phyloP scores from a whole-genome alignment of 192 early-diverging fungal genomes.

The Dissophora globulifera region DNA sequence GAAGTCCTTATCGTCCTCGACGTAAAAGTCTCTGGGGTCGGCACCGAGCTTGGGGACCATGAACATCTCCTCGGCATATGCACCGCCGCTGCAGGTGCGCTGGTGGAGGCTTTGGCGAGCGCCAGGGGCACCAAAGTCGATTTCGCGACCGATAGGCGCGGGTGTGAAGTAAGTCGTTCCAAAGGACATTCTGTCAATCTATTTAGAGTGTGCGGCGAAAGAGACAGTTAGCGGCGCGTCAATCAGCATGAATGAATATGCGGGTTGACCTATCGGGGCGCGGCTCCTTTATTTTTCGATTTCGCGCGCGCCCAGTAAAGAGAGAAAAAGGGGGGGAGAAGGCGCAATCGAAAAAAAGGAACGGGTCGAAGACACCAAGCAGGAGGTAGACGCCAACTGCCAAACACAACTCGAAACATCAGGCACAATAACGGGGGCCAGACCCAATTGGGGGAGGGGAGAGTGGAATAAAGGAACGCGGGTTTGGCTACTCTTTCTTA shows the following conservation, averaged over 20 bases:
- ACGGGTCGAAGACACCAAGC: no score
- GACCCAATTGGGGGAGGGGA: no score
- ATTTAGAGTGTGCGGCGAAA: not conserved
- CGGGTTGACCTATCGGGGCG: slow-evolving; percentile 11
- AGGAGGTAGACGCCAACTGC: no score
- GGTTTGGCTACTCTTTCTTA: no score
- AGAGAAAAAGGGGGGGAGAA: not conserved
- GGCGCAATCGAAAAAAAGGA: not conserved
- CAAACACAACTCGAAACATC: no score
- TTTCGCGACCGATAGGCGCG: slow-evolving; percentile 22
- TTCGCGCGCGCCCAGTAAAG: not conserved
- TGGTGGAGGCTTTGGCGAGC: slow-evolving; percentile 24
- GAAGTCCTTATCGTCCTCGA: slow-evolving; percentile 39
- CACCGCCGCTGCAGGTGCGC: slow-evolving; percentile 19
- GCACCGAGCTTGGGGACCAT: slow-evolving; percentile 40
- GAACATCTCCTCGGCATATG: slow-evolving; percentile 41
- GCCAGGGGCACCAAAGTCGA: slow-evolving; percentile 16
- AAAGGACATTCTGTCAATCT: slow-evolving; percentile 28
- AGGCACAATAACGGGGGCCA: no score
- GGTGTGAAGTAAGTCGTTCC: slow-evolving; percentile 43
- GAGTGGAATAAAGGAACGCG: no score
- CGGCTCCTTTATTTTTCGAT: not conserved
- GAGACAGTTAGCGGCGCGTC: slow-evolving; percentile 2
- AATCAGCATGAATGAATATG: not conserved
- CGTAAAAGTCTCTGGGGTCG: slow-evolving; percentile 43